phyloP scores from a whole-genome alignment of 2,329 filamentous ascomycete species.

The Aspergillus quadricinctus region DNA sequence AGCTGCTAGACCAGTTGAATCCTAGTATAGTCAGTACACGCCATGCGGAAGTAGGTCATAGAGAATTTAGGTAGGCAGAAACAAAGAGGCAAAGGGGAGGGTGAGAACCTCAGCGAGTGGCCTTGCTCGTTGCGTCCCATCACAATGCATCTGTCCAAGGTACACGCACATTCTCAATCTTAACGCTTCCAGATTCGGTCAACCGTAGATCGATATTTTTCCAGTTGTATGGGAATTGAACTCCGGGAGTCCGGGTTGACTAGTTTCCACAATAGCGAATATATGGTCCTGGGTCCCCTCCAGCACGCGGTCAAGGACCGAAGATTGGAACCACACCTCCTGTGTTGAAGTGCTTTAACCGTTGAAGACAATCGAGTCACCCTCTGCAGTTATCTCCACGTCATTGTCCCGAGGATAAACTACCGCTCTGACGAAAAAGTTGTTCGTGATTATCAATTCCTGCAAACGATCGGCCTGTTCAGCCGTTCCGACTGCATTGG shows the following conservation, averaged over 20 bases:
- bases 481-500: constrained; percentile 55
- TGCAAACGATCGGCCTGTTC: constrained; percentile 57
- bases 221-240: constrained; percentile 56
- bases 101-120: constrained; percentile 49
- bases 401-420: constrained; percentile 64
- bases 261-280: constrained; percentile 57
- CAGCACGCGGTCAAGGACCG: constrained; percentile 60
- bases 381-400: constrained; percentile 52
- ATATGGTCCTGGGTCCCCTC: constrained; percentile 57
- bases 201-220: constrained; percentile 60
- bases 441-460: constrained; percentile 57
- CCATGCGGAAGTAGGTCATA: not conserved
- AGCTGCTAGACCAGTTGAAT: constrained; percentile 62
- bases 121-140: constrained; percentile 50
- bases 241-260: constrained; percentile 56
- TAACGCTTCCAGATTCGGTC: constrained; percentile 61
- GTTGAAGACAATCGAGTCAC: constrained; percentile 55
- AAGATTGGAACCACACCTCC: constrained; percentile 63
- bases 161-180: constrained; percentile 53
- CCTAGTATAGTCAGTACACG: constrained; percentile 20
- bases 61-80: constrained; percentile 52
- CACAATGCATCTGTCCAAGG: constrained; percentile 61
- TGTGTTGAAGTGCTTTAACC: constrained; percentile 65
- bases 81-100: constrained; percentile 53
- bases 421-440: constrained; percentile 63